These are phyloP conservation scores for Drechslera avenae DNA, from an alignment of 2,329 filamentous ascomycete species.

Conservation along the genomic window DNA sequence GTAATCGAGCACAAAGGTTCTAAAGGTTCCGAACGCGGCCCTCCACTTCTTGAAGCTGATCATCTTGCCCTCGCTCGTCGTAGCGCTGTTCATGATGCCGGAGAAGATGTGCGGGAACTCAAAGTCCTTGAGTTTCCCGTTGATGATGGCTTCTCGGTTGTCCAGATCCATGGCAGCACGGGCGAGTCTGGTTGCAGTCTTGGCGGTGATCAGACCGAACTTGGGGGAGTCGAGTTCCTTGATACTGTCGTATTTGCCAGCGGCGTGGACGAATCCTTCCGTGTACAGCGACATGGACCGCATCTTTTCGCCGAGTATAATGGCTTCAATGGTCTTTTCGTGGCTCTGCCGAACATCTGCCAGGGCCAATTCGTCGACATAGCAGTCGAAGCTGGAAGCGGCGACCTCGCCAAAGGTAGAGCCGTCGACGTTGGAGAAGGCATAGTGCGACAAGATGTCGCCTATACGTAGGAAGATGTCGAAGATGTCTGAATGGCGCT, in stretches of 20 bases:
- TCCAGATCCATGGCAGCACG: slow-evolving; percentile 80
- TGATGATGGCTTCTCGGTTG: slow-evolving; percentile 71
- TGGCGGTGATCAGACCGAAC: slow-evolving; percentile 69
- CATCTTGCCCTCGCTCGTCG: slow-evolving; percentile 73
- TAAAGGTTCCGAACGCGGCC: slow-evolving; percentile 72
- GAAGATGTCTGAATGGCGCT: slow-evolving; percentile 61
- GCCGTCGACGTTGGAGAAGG: slow-evolving; percentile 66
- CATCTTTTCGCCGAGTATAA: slow-evolving; percentile 89
- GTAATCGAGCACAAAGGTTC: slow-evolving; percentile 72
- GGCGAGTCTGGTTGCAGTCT: slow-evolving; percentile 79
- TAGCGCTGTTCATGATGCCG: slow-evolving; percentile 84
- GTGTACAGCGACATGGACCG: slow-evolving; percentile 81
- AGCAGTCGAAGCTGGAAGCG: slow-evolving; percentile 70
- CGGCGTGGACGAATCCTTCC: slow-evolving; percentile 89
- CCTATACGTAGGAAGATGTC: slow-evolving; percentile 66
- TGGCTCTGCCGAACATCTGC: slow-evolving; percentile 80
- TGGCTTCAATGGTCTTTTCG: slow-evolving; percentile 86
- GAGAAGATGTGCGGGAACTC: slow-evolving; percentile 90
- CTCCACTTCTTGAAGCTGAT: slow-evolving; percentile 88
- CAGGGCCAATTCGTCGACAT: slow-evolving; percentile 76
- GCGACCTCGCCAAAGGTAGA: slow-evolving; percentile 68
- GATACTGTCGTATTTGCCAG: slow-evolving; percentile 79
- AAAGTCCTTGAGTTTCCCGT: slow-evolving; percentile 79
- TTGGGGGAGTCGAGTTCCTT: slow-evolving; percentile 72
- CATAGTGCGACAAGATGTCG: slow-evolving; percentile 61